A percentile compares a stretch with the other conserved stretches of the same genome.
phyloP scores from a whole-genome alignment of 345 rosid species.

The Trapa bicornis region DNA sequence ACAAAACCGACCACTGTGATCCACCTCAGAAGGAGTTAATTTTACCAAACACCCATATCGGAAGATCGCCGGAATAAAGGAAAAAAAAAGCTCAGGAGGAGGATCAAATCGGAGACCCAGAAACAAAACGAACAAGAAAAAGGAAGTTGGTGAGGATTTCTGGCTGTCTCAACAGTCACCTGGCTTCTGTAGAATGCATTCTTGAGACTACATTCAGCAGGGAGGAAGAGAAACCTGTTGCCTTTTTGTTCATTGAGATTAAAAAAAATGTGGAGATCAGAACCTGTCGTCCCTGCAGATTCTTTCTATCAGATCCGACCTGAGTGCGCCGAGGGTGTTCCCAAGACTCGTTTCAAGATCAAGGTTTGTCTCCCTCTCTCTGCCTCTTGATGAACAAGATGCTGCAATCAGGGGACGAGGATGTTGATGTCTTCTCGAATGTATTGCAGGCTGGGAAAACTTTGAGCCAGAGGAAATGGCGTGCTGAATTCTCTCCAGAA shows the following conservation, averaged over 20 bases:
- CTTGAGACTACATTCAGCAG: background rate
- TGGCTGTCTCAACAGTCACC: no score
- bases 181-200: no score
- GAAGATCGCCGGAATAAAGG: background rate
- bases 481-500: constrained; percentile 58
- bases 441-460: constrained; percentile 84
- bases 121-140: background rate
- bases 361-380: constrained; percentile 30
- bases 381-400: no score
- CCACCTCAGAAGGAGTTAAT: background rate
- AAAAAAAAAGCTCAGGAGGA: background rate
- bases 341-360: constrained; percentile 80
- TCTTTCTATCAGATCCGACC: constrained; percentile 85
- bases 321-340: constrained; percentile 74
- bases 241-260: no score
- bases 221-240: no score
- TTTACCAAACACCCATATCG: background rate
- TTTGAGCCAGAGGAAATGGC: constrained; percentile 90
- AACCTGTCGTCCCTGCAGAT: constrained; percentile 60
- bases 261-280: constrained; percentile 49
- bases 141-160: no score
- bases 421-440: background rate
- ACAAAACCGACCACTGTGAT: background rate
- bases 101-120: background rate
- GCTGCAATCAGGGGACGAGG: background rate